These are phyloP conservation scores for Viola pubescens DNA, from an alignment of 441 rosid genomes.

Conservation along the genomic window DNA sequence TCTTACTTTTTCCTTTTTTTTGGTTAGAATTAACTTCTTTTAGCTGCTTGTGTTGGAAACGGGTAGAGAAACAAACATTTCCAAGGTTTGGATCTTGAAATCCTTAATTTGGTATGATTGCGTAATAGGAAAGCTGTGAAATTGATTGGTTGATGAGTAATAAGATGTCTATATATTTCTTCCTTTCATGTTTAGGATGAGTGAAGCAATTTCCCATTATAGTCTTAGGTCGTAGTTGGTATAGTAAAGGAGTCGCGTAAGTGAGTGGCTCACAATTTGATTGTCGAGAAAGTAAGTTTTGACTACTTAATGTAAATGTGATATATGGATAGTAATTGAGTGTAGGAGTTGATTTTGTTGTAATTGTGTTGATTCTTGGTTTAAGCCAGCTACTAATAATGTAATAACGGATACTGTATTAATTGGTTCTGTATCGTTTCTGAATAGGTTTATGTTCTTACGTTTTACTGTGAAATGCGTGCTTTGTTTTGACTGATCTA, in stretches of 20 bases:
- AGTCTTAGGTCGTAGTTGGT: too few relatives aligned
- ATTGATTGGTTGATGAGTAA: neutral
- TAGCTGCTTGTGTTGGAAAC: neutral
- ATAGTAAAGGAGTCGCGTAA: too few relatives aligned
- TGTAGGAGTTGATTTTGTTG: neutral
- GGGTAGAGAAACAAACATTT: neutral
- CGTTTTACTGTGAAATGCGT: neutral
- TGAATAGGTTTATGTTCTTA: neutral
- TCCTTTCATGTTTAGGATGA: too few relatives aligned
- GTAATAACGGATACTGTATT: neutral
- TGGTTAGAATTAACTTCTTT: neutral
- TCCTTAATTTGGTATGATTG: neutral
- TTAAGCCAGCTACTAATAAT: neutral
- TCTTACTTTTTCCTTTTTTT: constrained; percentile 3
- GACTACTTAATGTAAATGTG: too few relatives aligned
- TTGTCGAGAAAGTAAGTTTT: too few relatives aligned
- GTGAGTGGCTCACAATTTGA: too few relatives aligned
- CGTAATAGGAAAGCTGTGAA: neutral
- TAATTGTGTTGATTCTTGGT: neutral
- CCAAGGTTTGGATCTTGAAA: neutral
- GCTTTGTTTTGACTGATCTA: constrained; percentile 1
- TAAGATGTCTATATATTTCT: neutral
- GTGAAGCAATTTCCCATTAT: too few relatives aligned
- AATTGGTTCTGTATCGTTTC: neutral
- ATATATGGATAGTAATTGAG: too few relatives aligned